Base-by-base conservation (phyloP, 768 basidiomycete genomes). In the Lyophyllum semitale region DNA sequence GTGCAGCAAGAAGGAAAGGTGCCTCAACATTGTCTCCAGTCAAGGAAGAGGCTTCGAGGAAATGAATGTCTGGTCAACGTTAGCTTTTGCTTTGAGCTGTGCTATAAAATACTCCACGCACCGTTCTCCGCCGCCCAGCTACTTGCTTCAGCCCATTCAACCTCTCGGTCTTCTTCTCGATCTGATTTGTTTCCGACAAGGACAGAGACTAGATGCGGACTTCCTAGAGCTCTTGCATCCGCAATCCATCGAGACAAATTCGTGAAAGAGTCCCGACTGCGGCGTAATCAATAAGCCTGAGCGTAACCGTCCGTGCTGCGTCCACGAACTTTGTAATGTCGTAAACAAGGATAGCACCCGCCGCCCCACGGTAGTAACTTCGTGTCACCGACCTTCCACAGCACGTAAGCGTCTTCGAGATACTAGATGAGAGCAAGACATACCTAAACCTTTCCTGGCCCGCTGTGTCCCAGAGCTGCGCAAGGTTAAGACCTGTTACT, bases 131-230 rank as follows among this genome's bases (percentile, higher is more conserved):
- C 90, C 18, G 97, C 96, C 95, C 95, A 99, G 66, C 84, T 78
- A 64, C 91, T 93, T 9, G 93, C 97, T 73, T 99, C 97, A 23
- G 88, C 82, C 87, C 92, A 97, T 63, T 96, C 93, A 35, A 99
- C 95, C 70, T 98, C 91, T 49, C 97, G 77, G 48, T 94, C 93
- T 48, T 97, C 95, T 65, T 98, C 96, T 63, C 86, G 80, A 70
- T 99, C 97, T 13, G 90, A 84, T 75, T 99, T 98, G 72, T 95
- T 98, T 44, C 97, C 97, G 18, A 99, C 94, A 15, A 96, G 77
- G 37, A 95, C 91, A 1, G 84, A 84, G 52, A 96, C 92, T 2
- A 98, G 77, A 67, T 98, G 89, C 12, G 95, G 91, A 58, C 93
- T 95, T 13, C 91, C 96, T 56, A 99, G 74, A 11, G 96, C 93